A percentile compares a stretch with the other conserved stretches of the same genome.
Evolutionary conservation across 78 protist species (phyloP).

Genomic region (Dictyostelium purpureum): DNA sequence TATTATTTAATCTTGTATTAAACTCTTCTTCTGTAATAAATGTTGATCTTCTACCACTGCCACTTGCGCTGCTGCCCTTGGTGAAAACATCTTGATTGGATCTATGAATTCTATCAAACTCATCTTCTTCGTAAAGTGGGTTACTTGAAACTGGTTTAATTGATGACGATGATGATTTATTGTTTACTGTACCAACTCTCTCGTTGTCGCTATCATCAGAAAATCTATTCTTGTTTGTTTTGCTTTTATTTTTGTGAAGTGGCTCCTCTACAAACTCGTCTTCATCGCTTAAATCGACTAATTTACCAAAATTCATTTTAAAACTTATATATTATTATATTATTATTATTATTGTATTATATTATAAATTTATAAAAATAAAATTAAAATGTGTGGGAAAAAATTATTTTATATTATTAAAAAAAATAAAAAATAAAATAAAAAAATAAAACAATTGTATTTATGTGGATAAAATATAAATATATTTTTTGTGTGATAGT

Average conservation of each 20-base stretch:
- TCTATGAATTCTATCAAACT: slow-evolving; percentile 7
- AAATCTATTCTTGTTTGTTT: not conserved
- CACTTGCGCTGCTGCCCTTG: not conserved
- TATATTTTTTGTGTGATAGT: no score
- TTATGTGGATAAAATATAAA: no score
- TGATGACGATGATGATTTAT: not conserved
- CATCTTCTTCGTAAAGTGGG: not conserved
- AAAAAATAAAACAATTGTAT: no score
- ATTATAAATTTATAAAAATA: no score
- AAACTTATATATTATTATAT: no score
- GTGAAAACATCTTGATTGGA: not conserved
- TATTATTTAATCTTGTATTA: not conserved
- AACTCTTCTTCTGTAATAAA: slow-evolving; percentile 6
- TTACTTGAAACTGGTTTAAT: not conserved
- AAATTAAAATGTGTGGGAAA: no score
- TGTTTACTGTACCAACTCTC: not conserved
- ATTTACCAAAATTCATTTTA: slow-evolving; percentile 29
- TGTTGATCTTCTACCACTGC: not conserved
- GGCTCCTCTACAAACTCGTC: slow-evolving; percentile 7
- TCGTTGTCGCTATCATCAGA: not conserved
- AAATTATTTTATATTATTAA: no score
- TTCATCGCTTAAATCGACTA: slow-evolving; percentile 7
- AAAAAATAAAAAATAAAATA: no score
- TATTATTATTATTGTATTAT: no score
- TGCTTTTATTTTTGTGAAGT: not conserved